These are phyloP conservation scores for Tritrichomonas foetus DNA, from an alignment of 208 protist genomes.

Conservation along the genomic window DNA sequence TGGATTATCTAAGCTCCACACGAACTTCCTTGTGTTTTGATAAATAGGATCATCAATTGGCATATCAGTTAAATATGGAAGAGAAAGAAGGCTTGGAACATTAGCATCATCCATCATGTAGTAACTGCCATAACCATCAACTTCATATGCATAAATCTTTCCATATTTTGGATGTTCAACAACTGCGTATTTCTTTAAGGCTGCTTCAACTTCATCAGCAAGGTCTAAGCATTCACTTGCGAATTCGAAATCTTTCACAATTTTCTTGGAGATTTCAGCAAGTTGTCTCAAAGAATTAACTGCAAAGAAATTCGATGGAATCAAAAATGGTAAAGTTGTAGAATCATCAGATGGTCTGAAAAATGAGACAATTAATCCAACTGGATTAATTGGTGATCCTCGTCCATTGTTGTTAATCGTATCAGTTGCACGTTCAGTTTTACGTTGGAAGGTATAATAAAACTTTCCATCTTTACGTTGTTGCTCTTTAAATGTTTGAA, in stretches of 20 bases:
- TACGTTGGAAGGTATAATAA: no score
- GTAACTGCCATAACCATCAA: constrained; percentile 53
- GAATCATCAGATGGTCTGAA: constrained; percentile 52
- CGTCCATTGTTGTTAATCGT: no score
- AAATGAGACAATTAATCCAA: constrained; percentile 39
- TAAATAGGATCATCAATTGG: constrained; percentile 46
- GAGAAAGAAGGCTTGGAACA: constrained; percentile 44
- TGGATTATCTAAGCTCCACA: constrained; percentile 45
- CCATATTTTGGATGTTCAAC: constrained; percentile 40
- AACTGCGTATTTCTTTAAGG: background rate
- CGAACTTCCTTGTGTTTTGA: constrained; percentile 2
- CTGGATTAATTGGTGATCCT: no score
- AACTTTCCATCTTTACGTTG: no score
- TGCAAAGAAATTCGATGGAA: constrained; percentile 48
- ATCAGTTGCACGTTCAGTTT: no score
- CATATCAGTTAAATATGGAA: constrained; percentile 46
- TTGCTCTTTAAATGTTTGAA: no score
- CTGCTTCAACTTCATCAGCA: no score
- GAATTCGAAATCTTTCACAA: background rate
- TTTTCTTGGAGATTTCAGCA: constrained; percentile 27
- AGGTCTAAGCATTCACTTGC: no score
- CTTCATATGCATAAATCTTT: constrained; percentile 48
- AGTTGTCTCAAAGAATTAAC: constrained; percentile 39
- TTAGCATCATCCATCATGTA: constrained; percentile 55
- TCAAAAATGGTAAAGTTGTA: constrained; percentile 44